Conservation (phyloP, 2,329 filamentous ascomycete genomes). For the Ophiostoma pallidulum region DNA sequence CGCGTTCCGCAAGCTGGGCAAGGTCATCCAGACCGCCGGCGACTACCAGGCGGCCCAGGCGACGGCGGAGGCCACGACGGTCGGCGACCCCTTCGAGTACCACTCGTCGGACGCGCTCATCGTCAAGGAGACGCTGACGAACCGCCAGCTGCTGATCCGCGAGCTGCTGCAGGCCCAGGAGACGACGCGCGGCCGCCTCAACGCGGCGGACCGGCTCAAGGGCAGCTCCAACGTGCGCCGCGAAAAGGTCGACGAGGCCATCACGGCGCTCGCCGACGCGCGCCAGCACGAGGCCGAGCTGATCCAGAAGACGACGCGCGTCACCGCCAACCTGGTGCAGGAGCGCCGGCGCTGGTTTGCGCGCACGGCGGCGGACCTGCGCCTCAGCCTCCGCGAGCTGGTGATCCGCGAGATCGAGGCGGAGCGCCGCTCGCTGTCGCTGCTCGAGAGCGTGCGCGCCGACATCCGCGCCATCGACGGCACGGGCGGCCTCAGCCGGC, state of each 20-base stretch:
- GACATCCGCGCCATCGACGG: slow-evolving; percentile 90
- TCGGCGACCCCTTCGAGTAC: slow-evolving; percentile 89
- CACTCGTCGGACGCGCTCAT: slow-evolving; percentile 95
- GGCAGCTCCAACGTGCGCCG: slow-evolving; percentile 75
- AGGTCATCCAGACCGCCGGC: slow-evolving; percentile 83
- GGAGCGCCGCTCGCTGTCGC: slow-evolving; percentile 81
- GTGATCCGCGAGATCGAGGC: slow-evolving; percentile 92
- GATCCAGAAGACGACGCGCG: slow-evolving; percentile 73
- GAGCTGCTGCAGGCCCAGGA: slow-evolving; percentile 90
- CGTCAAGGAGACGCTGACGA: slow-evolving; percentile 95
- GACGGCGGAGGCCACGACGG: slow-evolving; percentile 88
- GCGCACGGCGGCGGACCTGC: slow-evolving; percentile 74
- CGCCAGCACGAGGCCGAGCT: slow-evolving; percentile 72
- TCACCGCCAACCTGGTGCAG: slow-evolving; percentile 78
- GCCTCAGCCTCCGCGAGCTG: slow-evolving; percentile 79
- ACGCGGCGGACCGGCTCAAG: slow-evolving; percentile 81
- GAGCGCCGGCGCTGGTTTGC: slow-evolving; percentile 89
- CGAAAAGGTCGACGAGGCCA: slow-evolving; percentile 98
- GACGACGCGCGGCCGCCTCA: slow-evolving; percentile 68
- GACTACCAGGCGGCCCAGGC: slow-evolving; percentile 96
- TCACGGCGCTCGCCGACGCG: slow-evolving; percentile 80
- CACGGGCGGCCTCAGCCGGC: slow-evolving; percentile 77
- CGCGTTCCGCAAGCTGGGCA: slow-evolving; percentile 91
- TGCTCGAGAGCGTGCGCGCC: slow-evolving; percentile 85
- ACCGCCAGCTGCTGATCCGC: slow-evolving; percentile 90